Conservation (phyloP, 371 early-diverging fungal genomes). For the Mortierella sp. region DNA sequence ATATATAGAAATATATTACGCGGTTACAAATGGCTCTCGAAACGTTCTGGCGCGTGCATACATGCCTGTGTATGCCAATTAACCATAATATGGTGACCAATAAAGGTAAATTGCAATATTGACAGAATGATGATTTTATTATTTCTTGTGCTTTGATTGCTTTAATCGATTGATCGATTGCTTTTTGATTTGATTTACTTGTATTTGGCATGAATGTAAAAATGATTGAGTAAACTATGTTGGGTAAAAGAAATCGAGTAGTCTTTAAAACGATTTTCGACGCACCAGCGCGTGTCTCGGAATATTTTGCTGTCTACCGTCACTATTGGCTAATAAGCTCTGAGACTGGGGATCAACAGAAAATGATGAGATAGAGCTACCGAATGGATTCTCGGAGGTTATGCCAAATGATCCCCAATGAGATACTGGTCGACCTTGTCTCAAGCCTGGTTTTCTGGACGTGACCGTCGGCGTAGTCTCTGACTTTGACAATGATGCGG, state of each 20-base stretch:
- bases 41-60: too few species aligned
- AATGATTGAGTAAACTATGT: not conserved
- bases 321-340: not conserved
- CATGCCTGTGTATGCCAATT: too few species aligned
- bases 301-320: not conserved
- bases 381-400: not conserved
- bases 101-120: not conserved
- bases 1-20: too few species aligned
- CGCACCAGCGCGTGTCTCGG: conserved; percentile 7
- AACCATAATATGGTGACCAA: not conserved
- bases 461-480: not conserved
- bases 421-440: conserved; percentile 24
- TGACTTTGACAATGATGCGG: conserved; percentile 1
- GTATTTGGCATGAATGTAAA: too few species aligned
- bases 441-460: not conserved
- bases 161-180: too few species aligned
- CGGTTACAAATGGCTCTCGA: too few species aligned
- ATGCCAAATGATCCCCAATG: conserved; percentile 32
- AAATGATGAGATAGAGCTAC: not conserved
- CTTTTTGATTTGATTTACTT: too few species aligned
- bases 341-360: not conserved
- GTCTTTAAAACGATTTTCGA: conserved; percentile 24
- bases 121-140: not conserved
- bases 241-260: not conserved
- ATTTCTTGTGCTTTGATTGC: not conserved